phyloP scores from a whole-genome alignment of 2,329 filamentous ascomycete genomes.

The Fusarium sp. region DNA sequence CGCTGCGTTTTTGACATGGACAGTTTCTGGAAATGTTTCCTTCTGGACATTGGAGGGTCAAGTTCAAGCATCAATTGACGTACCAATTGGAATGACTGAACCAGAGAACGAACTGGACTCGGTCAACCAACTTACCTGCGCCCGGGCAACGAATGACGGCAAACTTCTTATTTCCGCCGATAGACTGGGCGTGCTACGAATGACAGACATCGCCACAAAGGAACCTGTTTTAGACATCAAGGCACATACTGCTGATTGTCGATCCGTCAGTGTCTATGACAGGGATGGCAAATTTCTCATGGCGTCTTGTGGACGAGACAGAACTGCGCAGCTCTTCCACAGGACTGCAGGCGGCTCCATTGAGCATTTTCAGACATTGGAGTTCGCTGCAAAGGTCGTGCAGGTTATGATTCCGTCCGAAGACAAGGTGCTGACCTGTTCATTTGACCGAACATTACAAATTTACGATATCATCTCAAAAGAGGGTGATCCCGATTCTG shows the following conservation, averaged over 20 bases:
- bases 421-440: constrained; percentile 84
- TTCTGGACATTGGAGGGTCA: constrained; percentile 84
- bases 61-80: constrained; percentile 70
- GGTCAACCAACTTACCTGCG: constrained; percentile 68
- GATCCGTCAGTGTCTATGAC: constrained; percentile 79
- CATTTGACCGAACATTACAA: constrained; percentile 86
- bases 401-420: constrained; percentile 78
- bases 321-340: constrained; percentile 91
- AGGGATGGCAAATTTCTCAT: constrained; percentile 71
- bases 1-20: constrained; percentile 90
- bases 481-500: constrained; percentile 69
- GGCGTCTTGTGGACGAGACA: constrained; percentile 86
- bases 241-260: constrained; percentile 87
- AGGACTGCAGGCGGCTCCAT: constrained; percentile 66
- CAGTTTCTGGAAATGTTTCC: constrained; percentile 79
- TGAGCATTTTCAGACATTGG: constrained; percentile 88
- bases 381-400: constrained; percentile 88
- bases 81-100: constrained; percentile 74
- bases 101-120: constrained; percentile 62
- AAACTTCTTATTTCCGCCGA: constrained; percentile 84
- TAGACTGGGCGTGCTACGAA: constrained; percentile 81
- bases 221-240: constrained; percentile 76
- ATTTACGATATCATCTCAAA: constrained; percentile 81
- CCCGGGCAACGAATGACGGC: constrained; percentile 69
- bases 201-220: constrained; percentile 72